Percentiles rank a stretch among this genome's conserved stretches.
phyloP scores from a whole-genome alignment of 2,329 filamentous ascomycete species.

The Fusarium domesticum region DNA sequence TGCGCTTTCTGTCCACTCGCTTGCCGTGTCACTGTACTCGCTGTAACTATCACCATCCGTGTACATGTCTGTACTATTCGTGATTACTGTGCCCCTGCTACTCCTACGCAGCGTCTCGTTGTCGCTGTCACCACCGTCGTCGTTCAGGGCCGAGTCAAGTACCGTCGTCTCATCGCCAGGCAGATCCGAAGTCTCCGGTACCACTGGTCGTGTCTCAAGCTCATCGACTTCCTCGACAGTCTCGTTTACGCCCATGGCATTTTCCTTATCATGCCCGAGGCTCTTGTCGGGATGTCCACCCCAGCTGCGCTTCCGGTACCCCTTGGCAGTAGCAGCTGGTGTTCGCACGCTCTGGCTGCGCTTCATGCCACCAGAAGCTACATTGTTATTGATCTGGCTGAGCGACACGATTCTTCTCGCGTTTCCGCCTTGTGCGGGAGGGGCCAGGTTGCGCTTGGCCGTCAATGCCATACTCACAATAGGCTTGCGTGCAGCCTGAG shows the following conservation, averaged over 20 bases:
- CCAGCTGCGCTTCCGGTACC: slow-evolving; percentile 68
- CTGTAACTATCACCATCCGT: slow-evolving; percentile 38
- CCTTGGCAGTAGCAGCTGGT: slow-evolving; percentile 41
- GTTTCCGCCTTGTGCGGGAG: slow-evolving; percentile 50
- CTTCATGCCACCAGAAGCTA: slow-evolving; percentile 62
- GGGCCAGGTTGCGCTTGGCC: slow-evolving; percentile 47
- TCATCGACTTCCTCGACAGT: slow-evolving; percentile 56
- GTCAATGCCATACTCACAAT: slow-evolving; percentile 54
- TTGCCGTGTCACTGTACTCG: slow-evolving; percentile 42
- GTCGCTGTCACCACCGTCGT: slow-evolving; percentile 45
- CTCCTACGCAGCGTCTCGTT: slow-evolving; percentile 49
- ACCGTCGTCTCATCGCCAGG: slow-evolving; percentile 28
- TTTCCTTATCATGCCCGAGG: slow-evolving; percentile 60
- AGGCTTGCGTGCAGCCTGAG: slow-evolving; percentile 29
- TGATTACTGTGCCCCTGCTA: slow-evolving; percentile 47
- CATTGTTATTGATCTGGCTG: slow-evolving; percentile 82
- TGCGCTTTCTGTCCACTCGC: slow-evolving; percentile 49
- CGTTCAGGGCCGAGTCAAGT: slow-evolving; percentile 18
- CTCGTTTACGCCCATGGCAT: slow-evolving; percentile 56
- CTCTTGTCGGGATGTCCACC: slow-evolving; percentile 49
- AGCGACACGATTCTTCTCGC: slow-evolving; percentile 83
- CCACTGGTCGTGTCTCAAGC: slow-evolving; percentile 23
- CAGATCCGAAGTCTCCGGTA: slow-evolving; percentile 17
- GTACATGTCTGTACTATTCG: slow-evolving; percentile 38
- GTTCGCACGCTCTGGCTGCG: slow-evolving; percentile 76